Base-by-base conservation (phyloP, 2,329 filamentous ascomycete species). In the Xylaria hypoxylon region DNA sequence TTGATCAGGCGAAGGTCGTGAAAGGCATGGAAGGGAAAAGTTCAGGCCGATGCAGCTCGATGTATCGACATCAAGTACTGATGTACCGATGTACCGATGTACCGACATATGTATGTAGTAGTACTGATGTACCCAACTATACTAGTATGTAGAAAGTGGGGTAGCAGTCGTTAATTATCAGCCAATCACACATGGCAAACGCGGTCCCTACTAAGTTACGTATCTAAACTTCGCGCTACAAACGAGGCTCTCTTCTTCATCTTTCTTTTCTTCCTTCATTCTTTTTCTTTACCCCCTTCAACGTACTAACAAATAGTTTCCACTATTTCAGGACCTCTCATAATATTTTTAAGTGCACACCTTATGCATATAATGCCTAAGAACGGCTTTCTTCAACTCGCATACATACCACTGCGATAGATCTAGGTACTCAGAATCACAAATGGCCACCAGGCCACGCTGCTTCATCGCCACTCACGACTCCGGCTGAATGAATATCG, bases 111-210 rank as follows among this genome's bases (percentile, higher is more conserved):
- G n/a, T n/a, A 44, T 19, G 50, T 15, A 52, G 8, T 22, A 31
- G n/a, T 42, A 44, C 3, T 6, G 2, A 28, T 24, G 52, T 64
- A 71, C 67, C 69, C 67, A 67, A 47, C 69, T 59, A 61, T 42
- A 56, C 67, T 68, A 47, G 70, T 59, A 61, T 42, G 56, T 51
- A 24, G 17, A 60, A 68, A 53, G 67, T 68, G 67, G 66, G 52
- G 50, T 33, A 35, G 11, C 40, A 2, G 44, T 13, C 33, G 10
- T 17, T 6, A 44, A 8, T 15, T n/a, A 15, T 38, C 10, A 44
- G 38, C 64, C 63, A 68, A 68, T 67, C 59, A 67, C 3, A n/a
- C 19, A 50, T 45, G 5, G 35, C 2, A 17, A 44, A 68, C 67
- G 67, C 67, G 67, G 63, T 62, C 44, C 3, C n/a, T 24, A 10